phyloP scores from a whole-genome alignment of 495 filamentous ascomycete species.

The Xylaria cubensis region DNA sequence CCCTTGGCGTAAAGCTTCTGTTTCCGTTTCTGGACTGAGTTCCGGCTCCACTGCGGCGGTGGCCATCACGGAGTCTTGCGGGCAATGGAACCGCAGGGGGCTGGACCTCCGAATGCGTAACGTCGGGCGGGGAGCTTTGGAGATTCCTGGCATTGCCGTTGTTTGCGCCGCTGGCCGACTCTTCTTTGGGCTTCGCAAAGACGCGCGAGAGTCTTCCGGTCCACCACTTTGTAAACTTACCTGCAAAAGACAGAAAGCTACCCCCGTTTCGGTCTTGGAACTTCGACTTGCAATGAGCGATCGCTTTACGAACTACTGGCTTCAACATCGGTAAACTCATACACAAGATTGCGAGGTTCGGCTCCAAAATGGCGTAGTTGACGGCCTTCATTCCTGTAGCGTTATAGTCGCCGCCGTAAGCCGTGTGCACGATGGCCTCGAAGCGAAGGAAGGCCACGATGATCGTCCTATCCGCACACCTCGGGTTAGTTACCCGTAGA shows the following conservation, averaged over 20 bases:
- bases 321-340: background rate
- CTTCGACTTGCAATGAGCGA: background rate
- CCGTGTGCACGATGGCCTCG: background rate
- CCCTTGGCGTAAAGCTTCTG: background rate
- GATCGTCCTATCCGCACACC: background rate
- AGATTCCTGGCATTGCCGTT: background rate
- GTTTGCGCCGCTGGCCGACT: background rate
- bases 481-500: background rate
- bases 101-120: background rate
- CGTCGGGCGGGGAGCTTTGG: background rate
- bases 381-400: background rate
- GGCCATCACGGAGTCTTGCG: background rate
- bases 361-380: background rate
- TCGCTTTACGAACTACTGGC: background rate
- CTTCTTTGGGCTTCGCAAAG: background rate
- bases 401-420: background rate
- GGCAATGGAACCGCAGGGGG: background rate
- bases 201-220: background rate
- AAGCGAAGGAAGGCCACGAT: slow-evolving; percentile 1
- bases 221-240: background rate
- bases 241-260: background rate
- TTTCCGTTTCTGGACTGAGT: background rate
- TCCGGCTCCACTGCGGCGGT: background rate
- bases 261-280: background rate
- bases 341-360: background rate